These are phyloP conservation scores for Lactarius sp. DNA, from an alignment of 768 basidiomycete genomes.

Conservation along the genomic window DNA sequence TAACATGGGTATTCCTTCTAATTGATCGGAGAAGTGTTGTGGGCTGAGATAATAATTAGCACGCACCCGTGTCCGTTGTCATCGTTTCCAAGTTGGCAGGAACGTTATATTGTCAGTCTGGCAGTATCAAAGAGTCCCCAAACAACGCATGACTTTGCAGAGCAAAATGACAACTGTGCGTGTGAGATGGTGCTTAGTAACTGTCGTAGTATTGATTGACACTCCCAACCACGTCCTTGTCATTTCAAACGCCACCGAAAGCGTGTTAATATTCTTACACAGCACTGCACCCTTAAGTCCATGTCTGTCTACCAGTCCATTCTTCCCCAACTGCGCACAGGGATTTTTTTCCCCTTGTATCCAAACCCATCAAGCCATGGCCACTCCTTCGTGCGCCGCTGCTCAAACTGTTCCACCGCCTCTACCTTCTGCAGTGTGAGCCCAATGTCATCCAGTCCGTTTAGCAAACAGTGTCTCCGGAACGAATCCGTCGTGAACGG, in stretches of 20 bases:
- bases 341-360: conserved; percentile 75
- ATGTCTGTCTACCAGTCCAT: conserved; percentile 64
- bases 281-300: not conserved
- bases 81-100: not conserved
- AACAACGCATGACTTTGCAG: too few relatives aligned
- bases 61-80: not conserved
- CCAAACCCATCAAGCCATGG: conserved; percentile 98
- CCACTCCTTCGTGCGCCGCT: conserved; percentile 70
- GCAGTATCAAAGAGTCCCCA: not conserved
- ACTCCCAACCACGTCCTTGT: too few relatives aligned
- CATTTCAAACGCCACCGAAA: too few relatives aligned
- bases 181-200: too few relatives aligned
- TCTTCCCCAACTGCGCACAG: conserved; percentile 44
- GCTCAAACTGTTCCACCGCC: conserved; percentile 77
- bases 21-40: not conserved
- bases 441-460: conserved; percentile 95
- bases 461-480: conserved; percentile 88
- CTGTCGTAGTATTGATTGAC: too few relatives aligned
- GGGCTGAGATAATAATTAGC: not conserved
- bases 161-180: not conserved
- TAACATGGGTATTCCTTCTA: conserved; percentile 1
- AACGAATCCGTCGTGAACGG: conserved; percentile 83
- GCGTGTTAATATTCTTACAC: not conserved
- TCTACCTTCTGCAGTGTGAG: conserved; percentile 80
- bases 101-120: too few relatives aligned